Base-by-base conservation (phyloP, 1,139 yeast species). In the Candida sanyaensis region DNA sequence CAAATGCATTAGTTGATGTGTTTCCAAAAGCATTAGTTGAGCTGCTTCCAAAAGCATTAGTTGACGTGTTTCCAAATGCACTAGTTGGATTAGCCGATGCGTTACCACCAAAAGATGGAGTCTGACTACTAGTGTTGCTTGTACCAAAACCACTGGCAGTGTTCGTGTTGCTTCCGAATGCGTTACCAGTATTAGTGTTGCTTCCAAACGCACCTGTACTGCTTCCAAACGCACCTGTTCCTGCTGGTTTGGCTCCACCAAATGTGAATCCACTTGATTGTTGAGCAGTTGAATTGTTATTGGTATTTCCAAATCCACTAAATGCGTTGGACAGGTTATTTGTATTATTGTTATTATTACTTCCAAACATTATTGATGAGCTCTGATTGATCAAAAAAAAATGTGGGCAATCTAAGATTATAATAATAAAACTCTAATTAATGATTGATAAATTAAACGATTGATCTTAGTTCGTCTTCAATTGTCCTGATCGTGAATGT, bases 221-320 rank as follows among this genome's bases (percentile, higher is more conserved):
- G 31, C 37, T 29, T 29, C 50, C 55, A 41, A 62, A 62, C 21
- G 40, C 37, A 46, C 44, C 48, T 46, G 27, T 29, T 37, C 51
- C 62, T 10, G 52, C 57, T 7, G 66, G 59, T 43, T 60, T 63
- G 8, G 64, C 50, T 26, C 42, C 37, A 3, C 51, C 51, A 46
- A 51, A 43, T 32, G 57, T 31, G 38, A 40, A 33, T 26, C 27
- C 40, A 11, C 40, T 27, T 27, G 32, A 28, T 27, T 6, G 45
- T 24, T 41, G 43, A 26, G n/a, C n/a, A 12, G 17, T 9, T n/a
- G 38, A 34, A 17, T 26, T 37, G 28, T 9, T 21, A 53, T 50
- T 39, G 8, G 51, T 43, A 30, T 43, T 54, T 7, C 46, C 42
- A 27, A 42, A 43, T 30, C 51, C 49, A n/a, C 49, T 39, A 29